phyloP scores from a whole-genome alignment of 2,329 filamentous ascomycete species.

The Aspergillus japonicus region DNA sequence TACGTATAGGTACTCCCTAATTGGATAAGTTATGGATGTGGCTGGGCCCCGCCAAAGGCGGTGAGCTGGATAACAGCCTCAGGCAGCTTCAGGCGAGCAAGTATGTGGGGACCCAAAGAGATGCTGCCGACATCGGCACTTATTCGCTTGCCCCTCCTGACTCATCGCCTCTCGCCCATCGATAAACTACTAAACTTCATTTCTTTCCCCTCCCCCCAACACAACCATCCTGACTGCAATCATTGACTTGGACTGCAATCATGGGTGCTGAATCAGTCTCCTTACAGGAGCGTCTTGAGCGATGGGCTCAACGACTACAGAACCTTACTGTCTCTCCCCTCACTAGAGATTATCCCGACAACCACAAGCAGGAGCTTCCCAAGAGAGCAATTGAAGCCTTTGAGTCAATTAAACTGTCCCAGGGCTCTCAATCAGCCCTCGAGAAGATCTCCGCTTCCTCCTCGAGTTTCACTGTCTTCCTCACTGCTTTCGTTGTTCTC shows the following conservation, averaged over 20 bases:
- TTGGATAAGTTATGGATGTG: too few species aligned
- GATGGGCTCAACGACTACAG: slow-evolving; percentile 43
- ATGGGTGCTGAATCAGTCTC: slow-evolving; percentile 36
- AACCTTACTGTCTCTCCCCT: slow-evolving; percentile 46
- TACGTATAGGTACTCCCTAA: too few species aligned
- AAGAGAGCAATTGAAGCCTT: slow-evolving; percentile 45
- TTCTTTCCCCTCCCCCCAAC: neutral
- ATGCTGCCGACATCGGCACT: slow-evolving; percentile 6
- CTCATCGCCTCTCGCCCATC: slow-evolving; percentile 2
- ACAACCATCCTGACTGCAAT: slow-evolving; percentile 10
- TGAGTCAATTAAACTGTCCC: slow-evolving; percentile 40
- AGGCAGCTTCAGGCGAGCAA: neutral
- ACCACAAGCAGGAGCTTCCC: slow-evolving; percentile 35
- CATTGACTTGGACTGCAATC: slow-evolving; percentile 22
- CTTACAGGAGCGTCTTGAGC: slow-evolving; percentile 40
- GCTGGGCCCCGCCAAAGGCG: neutral
- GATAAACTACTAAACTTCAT: neutral
- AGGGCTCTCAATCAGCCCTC: slow-evolving; percentile 37
- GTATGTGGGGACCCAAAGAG: neutral
- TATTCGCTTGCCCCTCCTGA: slow-evolving; percentile 7
- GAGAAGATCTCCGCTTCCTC: slow-evolving; percentile 38
- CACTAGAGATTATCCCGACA: slow-evolving; percentile 46
- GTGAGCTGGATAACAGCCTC: neutral
- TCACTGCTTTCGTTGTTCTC: slow-evolving; percentile 46
- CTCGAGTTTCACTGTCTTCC: slow-evolving; percentile 42